phyloP scores from a whole-genome alignment of 139 green algal genomes.

The Parachlorella kessleri region DNA sequence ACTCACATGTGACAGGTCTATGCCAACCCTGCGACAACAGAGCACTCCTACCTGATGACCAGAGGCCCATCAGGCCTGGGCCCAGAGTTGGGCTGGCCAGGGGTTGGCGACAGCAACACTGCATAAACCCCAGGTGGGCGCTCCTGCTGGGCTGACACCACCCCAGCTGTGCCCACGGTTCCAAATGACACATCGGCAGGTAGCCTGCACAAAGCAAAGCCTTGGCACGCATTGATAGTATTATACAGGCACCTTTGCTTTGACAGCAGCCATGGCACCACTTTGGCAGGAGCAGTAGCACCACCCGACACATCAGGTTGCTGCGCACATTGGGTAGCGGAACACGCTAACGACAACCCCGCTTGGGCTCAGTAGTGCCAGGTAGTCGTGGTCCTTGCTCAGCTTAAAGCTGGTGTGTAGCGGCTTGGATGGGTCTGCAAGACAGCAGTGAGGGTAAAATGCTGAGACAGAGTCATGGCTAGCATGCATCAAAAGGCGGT shows the following conservation, averaged over 20 bases:
- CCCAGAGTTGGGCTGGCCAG: slow-evolving; percentile 15
- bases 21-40: too few species aligned
- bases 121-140: background rate
- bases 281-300: too few species aligned
- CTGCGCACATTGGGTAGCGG: slow-evolving; percentile 26
- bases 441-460: background rate
- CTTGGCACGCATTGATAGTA: background rate
- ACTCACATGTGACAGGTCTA: too few species aligned
- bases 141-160: background rate
- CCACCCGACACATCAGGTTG: too few species aligned
- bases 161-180: background rate
- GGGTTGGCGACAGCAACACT: slow-evolving; percentile 28
- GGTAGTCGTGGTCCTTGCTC: slow-evolving; percentile 20
- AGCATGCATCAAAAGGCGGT: too few species aligned
- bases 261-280: too few species aligned
- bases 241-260: background rate
- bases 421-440: background rate
- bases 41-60: slow-evolving; percentile 1
- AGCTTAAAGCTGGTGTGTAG: slow-evolving; percentile 38
- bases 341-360: slow-evolving; percentile 20
- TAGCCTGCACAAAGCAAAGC: slow-evolving; percentile 6
- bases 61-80: slow-evolving; percentile 14
- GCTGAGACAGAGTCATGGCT: background rate
- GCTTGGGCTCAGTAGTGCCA: slow-evolving; percentile 25
- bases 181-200: slow-evolving; percentile 26